Conservation (phyloP, 2,329 filamentous ascomycete genomes). For the Microdochium trichocladiopsis region DNA sequence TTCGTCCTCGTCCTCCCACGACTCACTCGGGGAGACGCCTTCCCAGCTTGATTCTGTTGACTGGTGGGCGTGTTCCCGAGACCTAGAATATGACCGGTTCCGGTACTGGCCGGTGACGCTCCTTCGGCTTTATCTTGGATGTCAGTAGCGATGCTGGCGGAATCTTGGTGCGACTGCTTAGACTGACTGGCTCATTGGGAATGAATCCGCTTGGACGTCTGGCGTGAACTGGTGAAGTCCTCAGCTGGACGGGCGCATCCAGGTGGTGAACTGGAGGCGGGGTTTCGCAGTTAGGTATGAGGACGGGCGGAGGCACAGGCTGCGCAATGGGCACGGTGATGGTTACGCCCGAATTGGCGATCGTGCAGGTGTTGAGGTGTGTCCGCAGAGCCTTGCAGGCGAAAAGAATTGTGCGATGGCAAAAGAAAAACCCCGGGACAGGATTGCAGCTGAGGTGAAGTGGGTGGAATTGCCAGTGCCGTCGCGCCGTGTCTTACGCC, state of each 20-base stretch:
- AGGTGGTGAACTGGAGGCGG: background rate
- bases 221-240: background rate
- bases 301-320: background rate
- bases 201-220: background rate
- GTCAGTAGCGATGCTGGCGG: background rate
- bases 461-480: background rate
- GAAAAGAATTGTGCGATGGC: background rate
- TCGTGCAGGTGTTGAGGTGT: too few relatives aligned
- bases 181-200: background rate
- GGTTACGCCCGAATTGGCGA: too few relatives aligned
- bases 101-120: background rate
- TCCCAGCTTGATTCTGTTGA: conserved; percentile 12
- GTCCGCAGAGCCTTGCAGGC: too few relatives aligned
- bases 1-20: conserved; percentile 28
- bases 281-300: background rate
- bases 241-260: background rate
- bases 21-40: conserved; percentile 20
- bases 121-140: background rate
- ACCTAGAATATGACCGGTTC: background rate
- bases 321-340: background rate
- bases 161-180: background rate
- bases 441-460: background rate
- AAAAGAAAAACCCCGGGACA: background rate
- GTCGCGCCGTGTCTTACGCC: background rate
- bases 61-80: background rate